Conservation (phyloP, 495 filamentous ascomycete species). For the Letharia columbiana region DNA sequence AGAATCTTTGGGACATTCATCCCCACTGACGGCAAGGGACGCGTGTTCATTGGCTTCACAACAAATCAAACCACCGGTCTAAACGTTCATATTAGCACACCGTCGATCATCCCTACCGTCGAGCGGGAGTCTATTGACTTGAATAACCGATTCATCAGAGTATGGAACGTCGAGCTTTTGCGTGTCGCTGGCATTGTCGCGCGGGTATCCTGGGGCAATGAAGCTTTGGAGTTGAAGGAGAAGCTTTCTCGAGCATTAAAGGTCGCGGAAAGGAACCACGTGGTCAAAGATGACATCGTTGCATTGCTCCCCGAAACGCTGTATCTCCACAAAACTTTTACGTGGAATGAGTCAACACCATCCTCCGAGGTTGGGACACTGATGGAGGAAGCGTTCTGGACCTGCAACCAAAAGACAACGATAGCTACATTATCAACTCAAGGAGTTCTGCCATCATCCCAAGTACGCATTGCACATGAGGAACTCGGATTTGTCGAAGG, state of each 20-base stretch:
- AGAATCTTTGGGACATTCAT: conserved; percentile 87
- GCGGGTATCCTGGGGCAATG: conserved; percentile 74
- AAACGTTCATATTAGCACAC: conserved; percentile 94
- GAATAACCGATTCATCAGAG: conserved; percentile 85
- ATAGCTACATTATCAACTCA: conserved; percentile 84
- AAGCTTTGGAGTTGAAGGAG: conserved; percentile 66
- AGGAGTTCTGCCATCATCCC: conserved; percentile 68
- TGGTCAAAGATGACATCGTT: conserved; percentile 51
- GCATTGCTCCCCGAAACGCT: conserved; percentile 61
- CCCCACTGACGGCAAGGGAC: conserved; percentile 68
- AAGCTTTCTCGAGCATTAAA: conserved; percentile 31
- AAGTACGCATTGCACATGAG: conserved; percentile 70
- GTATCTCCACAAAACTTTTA: conserved; percentile 53
- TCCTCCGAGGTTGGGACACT: conserved; percentile 67
- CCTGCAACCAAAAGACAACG: conserved; percentile 63
- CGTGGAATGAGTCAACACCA: conserved; percentile 80
- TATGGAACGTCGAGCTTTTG: conserved; percentile 95
- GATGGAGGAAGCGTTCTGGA: conserved; percentile 94
- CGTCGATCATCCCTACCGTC: conserved; percentile 96
- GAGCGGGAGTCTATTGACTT: conserved; percentile 95
- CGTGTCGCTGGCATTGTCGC: conserved; percentile 83
- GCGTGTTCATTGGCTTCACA: conserved; percentile 95
- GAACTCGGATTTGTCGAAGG: conserved; percentile 82
- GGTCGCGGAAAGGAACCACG: conserved; percentile 34
- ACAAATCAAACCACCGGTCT: conserved; percentile 94